Evolutionary conservation across 352 stramenopile genomes (phyloP), one percentile per base, ranked within the genome.

Genomic region (Phytopythium vexans): DNA sequence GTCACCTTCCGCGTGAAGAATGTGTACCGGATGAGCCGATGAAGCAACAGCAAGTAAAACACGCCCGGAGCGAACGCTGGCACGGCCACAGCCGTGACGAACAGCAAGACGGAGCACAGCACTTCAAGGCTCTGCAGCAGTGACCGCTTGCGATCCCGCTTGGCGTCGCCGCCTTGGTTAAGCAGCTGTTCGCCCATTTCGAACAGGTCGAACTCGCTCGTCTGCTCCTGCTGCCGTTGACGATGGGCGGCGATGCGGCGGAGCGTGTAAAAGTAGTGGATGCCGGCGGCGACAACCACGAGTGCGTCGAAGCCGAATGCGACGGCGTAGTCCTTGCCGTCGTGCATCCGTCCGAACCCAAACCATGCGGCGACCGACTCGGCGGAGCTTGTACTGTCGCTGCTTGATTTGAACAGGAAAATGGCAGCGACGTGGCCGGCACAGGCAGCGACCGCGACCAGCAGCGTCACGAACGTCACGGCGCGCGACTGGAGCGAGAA

Each of bases 261-360:
- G 6, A 88, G 54, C 6, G 91, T 70, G 52, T 83, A 78, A 52
- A 82, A 89, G 42, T 81, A 78, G 43, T 94, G 78, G 12, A 92
- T 35, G 4, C 64, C 40, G 34, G 75, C 85, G 38, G 66, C 80
- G 4, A 70, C 49, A 3, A 87, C 38, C 34, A 94, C 76, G 21
- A 94, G 59, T 2, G 54, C 64, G 48, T 94, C 84, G 33, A 88
- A 66, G 7, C 64, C 74, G 16, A 91, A 54, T n/a, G 70, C 65
- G n/a, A 68, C 61, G 10, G 81, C 49, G 44, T 73, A 77, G 33
- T 81, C 57, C 11, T 47, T 65, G 2, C 62, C 56, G 16, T 45
- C 64, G 21, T 60, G 43, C 49, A 84, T 63, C 41, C 76, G 62
- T 3, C 49, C 40, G 49, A 91, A 83, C 1, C 74, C 79, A 41